Conservation (phyloP, 208 protist species). For the Crithidia brevicula region DNA sequence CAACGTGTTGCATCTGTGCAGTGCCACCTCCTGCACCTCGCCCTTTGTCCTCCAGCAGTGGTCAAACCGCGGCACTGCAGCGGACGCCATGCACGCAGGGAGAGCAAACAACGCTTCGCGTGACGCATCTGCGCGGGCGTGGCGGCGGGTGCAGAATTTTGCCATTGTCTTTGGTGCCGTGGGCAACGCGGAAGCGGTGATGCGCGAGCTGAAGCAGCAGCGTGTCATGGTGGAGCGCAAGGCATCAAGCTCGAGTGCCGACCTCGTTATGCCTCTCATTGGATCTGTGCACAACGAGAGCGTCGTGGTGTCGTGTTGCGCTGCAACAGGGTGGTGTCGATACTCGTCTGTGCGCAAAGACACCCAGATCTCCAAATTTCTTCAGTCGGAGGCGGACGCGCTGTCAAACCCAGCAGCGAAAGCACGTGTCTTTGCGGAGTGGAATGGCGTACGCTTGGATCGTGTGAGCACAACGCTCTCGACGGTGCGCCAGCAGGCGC, state of each 20-base stretch:
- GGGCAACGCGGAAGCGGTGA: slow-evolving; percentile 1
- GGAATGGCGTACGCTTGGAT: background rate
- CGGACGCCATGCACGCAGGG: background rate
- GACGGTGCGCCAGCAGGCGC: background rate
- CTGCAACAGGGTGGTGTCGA: background rate
- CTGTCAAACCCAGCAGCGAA: slow-evolving; percentile 6
- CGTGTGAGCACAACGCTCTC: background rate
- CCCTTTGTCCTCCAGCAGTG: slow-evolving; percentile 32
- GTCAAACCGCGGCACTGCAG: slow-evolving; percentile 16
- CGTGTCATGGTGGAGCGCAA: background rate
- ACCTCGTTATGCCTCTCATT: slow-evolving; percentile 8
- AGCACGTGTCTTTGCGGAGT: slow-evolving; percentile 9
- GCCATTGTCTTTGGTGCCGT: slow-evolving; percentile 19
- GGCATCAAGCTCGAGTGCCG: background rate
- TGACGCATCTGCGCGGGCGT: background rate
- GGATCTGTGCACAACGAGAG: background rate
- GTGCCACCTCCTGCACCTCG: slow-evolving; percentile 12
- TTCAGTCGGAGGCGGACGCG: slow-evolving; percentile 1
- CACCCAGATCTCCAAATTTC: background rate
- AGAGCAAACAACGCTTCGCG: background rate
- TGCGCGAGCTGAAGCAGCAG: slow-evolving; percentile 19
- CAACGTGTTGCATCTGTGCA: slow-evolving; percentile 26
- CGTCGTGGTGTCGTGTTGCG: slow-evolving; percentile 6
- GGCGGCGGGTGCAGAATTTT: slow-evolving; percentile 13
- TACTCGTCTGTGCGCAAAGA: slow-evolving; percentile 1